Conservation (phyloP, 108 stramenopile genomes). For the Conticribra guillardii region DNA sequence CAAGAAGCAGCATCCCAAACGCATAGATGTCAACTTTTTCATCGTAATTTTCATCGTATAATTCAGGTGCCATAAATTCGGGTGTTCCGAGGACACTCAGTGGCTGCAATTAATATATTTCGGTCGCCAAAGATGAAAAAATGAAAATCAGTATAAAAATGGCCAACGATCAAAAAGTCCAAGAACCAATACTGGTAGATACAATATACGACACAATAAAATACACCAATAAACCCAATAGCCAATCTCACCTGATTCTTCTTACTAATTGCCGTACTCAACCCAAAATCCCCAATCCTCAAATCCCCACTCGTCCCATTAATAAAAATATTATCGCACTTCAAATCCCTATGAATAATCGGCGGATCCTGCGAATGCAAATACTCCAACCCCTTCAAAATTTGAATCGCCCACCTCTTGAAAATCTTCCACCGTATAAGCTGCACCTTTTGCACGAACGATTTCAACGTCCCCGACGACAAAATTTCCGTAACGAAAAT, state of each 20-base stretch:
- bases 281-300: conserved; percentile 96
- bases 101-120: conserved; percentile 56
- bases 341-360: conserved; percentile 98
- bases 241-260: conserved; percentile 56
- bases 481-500: conserved; percentile 98
- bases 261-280: conserved; percentile 91
- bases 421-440: conserved; percentile 96
- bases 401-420: conserved; percentile 96
- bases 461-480: conserved; percentile 91
- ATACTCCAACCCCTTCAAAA: conserved; percentile 94
- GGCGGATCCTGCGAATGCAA: conserved; percentile 97
- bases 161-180: too few species aligned
- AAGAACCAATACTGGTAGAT: too few species aligned
- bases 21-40: conserved; percentile 99
- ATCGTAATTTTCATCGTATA: conserved; percentile 96
- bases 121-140: too few species aligned
- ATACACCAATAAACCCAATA: too few species aligned
- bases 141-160: too few species aligned
- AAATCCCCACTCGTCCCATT: conserved; percentile 97
- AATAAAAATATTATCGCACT: conserved; percentile 98
- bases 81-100: conserved; percentile 96
- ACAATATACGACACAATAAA: too few species aligned
- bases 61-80: conserved; percentile 99
- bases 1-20: conserved; percentile 98
- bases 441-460: conserved; percentile 94